Percentiles rank a stretch among this genome's conserved stretches.
Conservation (phyloP, 2,329 filamentous ascomycete species). For the Penicillium sp. region DNA sequence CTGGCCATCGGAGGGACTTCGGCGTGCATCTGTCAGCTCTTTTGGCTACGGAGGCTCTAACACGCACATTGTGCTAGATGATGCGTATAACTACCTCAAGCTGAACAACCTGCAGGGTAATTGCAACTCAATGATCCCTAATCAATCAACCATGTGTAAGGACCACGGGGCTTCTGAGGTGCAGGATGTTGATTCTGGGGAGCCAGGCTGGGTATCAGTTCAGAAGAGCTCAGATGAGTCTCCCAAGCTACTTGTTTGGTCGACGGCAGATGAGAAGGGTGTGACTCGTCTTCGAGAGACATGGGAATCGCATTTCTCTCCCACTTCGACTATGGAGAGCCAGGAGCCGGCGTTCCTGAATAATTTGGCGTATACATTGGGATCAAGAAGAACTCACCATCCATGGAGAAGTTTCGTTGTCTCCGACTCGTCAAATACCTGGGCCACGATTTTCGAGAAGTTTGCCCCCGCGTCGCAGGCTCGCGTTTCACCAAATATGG, state of each 20-base stretch:
- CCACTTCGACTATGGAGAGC: no score
- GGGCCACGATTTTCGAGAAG: neutral
- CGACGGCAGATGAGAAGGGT: constrained; percentile 9
- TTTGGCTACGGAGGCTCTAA: constrained; percentile 33
- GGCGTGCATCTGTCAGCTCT: constrained; percentile 24
- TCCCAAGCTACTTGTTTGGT: constrained; percentile 12
- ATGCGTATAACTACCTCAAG: constrained; percentile 12
- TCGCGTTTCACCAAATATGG: neutral
- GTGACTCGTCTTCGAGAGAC: constrained; percentile 3
- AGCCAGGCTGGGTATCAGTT: neutral
- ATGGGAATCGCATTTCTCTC: neutral
- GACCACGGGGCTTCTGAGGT: neutral
- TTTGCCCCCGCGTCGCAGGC: neutral
- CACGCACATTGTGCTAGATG: constrained; percentile 28
- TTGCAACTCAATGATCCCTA: neutral
- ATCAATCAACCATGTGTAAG: constrained; percentile 1
- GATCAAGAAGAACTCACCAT: neutral
- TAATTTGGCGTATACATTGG: neutral
- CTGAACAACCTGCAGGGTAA: neutral
- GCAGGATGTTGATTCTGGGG: neutral
- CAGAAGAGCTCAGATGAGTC: neutral
- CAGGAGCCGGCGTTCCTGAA: neutral
- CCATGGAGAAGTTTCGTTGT: neutral
- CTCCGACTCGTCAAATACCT: neutral
- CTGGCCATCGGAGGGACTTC: constrained; percentile 21